These are phyloP conservation scores for Brassica hybrid DNA, from an alignment of 441 rosid species.

Conservation along the genomic window DNA sequence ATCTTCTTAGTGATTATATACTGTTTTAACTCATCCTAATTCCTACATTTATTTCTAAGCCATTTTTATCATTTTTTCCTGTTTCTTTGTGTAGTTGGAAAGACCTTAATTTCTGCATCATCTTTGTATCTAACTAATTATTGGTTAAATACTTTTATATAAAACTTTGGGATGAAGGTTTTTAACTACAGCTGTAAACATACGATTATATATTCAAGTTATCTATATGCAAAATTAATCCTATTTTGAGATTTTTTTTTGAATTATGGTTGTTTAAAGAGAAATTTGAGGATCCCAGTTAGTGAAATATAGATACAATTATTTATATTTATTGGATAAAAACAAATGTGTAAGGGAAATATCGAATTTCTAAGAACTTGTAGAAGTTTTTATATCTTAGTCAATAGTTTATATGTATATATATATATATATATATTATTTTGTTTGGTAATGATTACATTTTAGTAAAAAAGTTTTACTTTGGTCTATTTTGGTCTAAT, in stretches of 20 bases:
- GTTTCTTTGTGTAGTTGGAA: neutral
- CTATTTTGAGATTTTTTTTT: neutral
- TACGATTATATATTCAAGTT: neutral
- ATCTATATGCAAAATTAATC: neutral
- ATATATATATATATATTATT: no score
- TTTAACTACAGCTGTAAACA: neutral
- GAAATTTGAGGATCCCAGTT: neutral
- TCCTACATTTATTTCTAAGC: neutral
- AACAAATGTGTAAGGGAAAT: conserved; percentile 4
- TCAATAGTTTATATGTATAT: no score
- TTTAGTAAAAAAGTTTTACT: neutral
- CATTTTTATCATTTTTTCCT: neutral
- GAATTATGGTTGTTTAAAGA: neutral
- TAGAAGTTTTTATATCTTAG: neutral
- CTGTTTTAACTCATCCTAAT: neutral
- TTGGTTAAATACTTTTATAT: neutral
- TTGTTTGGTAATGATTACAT: conserved; percentile 22
- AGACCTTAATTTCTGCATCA: neutral
- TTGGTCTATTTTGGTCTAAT: conserved; percentile 30
- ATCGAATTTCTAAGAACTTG: conserved; percentile 33
- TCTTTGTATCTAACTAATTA: neutral
- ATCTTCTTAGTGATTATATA: neutral
- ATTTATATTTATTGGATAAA: conserved; percentile 31
- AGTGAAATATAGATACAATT: neutral
- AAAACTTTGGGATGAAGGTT: neutral